Base-by-base conservation (phyloP, 768 basidiomycete species). In the Agrocybe chaxingu region DNA sequence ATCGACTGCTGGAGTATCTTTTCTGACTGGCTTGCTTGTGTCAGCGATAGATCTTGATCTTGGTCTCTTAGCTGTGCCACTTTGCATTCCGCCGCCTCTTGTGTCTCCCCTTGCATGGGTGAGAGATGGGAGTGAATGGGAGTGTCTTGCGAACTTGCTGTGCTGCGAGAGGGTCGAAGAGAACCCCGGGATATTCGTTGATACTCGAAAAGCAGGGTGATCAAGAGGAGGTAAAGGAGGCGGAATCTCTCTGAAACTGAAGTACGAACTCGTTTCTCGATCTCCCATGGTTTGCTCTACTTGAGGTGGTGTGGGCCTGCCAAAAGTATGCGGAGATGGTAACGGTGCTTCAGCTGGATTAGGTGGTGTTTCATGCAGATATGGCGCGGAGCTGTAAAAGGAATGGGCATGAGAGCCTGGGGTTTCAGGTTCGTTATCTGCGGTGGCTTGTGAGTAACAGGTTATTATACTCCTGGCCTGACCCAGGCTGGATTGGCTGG, bases 151-250 rank as follows among this genome's bases (percentile, higher is more conserved):
- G 30, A 38, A 50, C 24, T 41, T 45, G 38, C 10, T 9, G 31
- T 10, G 18, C 49, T 38, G 31, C 19, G 9, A 42, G 31, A 12
- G 44, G 13, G 13, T 39, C 41, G 12, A 30, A 47, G 8, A 40
- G 33, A 13, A 19, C 42, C 2, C 12, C 54, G 13, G 32, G 34
- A 19, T 38, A 35, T n/a, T 10, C 29, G 47, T 56, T 11, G 53
- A 36, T 38, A 56, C 52, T 33, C 48, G 56, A 53, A 71, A 70
- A 37, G 61, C 70, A 50, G 60, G 79, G 66, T 76, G 83, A 47
- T 74, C 66, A 29, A 82, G 71, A 11, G 79, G 70, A n/a, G 82
- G 81, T 33, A 84, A 58, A 10, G 82, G 81, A 7, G 82, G 82
- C 3, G 66, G 73, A 30, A 68, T 60, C 13, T 72, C 70, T 40